Percentiles rank a stretch among this genome's conserved stretches.
These are phyloP conservation scores for Penicillium freii DNA, from an alignment of 2,329 filamentous ascomycete species.

Conservation along the genomic window DNA sequence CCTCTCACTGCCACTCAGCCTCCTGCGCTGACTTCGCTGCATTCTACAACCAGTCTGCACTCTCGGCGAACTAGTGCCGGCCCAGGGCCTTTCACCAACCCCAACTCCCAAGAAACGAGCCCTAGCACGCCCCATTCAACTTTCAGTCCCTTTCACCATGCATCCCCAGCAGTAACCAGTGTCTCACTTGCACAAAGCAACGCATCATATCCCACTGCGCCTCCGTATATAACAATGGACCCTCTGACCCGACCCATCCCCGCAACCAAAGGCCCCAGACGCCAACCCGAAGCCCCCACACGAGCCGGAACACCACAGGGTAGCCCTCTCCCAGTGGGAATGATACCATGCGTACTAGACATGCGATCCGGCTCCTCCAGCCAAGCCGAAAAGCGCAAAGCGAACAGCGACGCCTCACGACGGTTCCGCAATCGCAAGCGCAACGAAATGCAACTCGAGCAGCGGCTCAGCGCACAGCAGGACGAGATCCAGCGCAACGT, in stretches of 20 bases:
- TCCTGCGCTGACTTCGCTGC: slow-evolving; percentile 24
- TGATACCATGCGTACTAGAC: slow-evolving; percentile 42
- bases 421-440: slow-evolving; percentile 44
- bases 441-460: slow-evolving; percentile 41
- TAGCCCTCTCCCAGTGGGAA: slow-evolving; percentile 19
- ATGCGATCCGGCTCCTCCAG: slow-evolving; percentile 43
- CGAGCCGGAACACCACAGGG: slow-evolving; percentile 14
- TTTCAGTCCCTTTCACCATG: slow-evolving; percentile 32
- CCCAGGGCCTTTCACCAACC: slow-evolving; percentile 27
- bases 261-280: slow-evolving; percentile 21
- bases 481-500: slow-evolving; percentile 38
- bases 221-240: slow-evolving; percentile 29
- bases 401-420: slow-evolving; percentile 44
- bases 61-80: slow-evolving; percentile 33
- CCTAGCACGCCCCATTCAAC: slow-evolving; percentile 36
- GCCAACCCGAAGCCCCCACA: slow-evolving; percentile 15
- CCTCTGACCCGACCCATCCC: slow-evolving; percentile 26
- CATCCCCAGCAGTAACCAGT: slow-evolving; percentile 29
- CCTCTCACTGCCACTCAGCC: slow-evolving; percentile 18
- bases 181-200: slow-evolving; percentile 20
- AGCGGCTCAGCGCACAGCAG: slow-evolving; percentile 37
- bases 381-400: slow-evolving; percentile 44
- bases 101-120: slow-evolving; percentile 37
- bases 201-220: slow-evolving; percentile 19
- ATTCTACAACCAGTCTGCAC: slow-evolving; percentile 36